Evolutionary conservation across 495 filamentous ascomycete species (phyloP), one percentile per base, ranked within the genome.

Genomic region (Trichoderma virens): DNA sequence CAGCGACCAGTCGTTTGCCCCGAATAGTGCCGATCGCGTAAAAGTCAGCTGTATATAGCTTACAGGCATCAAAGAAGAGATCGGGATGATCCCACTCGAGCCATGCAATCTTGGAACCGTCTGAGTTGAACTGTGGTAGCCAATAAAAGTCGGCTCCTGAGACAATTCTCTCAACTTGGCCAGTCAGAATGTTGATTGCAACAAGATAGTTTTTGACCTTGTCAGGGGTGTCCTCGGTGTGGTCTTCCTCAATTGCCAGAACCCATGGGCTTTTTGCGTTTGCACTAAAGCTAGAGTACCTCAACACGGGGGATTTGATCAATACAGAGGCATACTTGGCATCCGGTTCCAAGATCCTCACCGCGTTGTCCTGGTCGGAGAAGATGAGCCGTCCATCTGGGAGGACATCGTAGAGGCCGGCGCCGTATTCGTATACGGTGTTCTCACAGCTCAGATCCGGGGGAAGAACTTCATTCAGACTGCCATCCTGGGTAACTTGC

Each of bases 71-170:
- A 74, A 79, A 83, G 7, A 80, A 79, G 75, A 82, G 79, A 62
- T 77, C 74, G 0, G 80, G 81, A 69, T 83, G 78, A 39, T 76
- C 68, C 79, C 80, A 83, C 64, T 83, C 74, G 54, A 79, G 73
- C 79, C 80, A 83, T 13, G 71, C 77, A 16, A 83, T 66, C 63
- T 71, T 69, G 25, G 68, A 70, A 1, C 79, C 79, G 43, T 78
- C 72, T 9, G 72, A 73, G 61, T 75, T 76, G 64, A 82, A 82
- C 59, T 76, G 77, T 5, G 80, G 79, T 64, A 78, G 74, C 2
- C 71, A 71, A 65, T 81, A 82, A 67, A 83, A 84, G 64, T 84
- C 79, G 7, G 78, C 77, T 0, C 78, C 80, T 11, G 68, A 45
- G 13, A 66, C 63, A 16, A 79, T 43, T 28, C 67, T 56, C 13